Evolutionary conservation across 2,329 filamentous ascomycete species (phyloP).

Genomic region (Fusarium sp.): DNA sequence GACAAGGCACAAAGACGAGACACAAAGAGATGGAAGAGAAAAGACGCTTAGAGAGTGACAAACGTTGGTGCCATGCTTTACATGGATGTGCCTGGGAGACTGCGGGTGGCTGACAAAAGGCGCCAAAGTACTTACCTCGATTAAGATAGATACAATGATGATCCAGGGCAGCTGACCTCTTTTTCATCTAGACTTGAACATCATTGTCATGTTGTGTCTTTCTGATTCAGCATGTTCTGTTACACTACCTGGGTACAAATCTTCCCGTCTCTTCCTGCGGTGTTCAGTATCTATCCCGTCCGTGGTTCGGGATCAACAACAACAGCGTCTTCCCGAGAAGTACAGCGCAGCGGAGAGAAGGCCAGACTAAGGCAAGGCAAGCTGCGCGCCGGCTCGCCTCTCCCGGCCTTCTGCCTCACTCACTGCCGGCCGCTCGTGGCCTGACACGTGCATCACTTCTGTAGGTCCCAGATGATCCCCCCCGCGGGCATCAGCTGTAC

Average conservation of each 20-base stretch:
- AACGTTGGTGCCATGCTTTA: conserved; percentile 24
- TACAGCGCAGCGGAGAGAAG: conserved; percentile 1
- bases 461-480: conserved; percentile 41
- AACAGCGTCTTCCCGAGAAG: background rate
- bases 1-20: conserved; percentile 29
- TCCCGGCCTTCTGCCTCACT: conserved; percentile 28
- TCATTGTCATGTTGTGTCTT: conserved; percentile 16
- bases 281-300: background rate
- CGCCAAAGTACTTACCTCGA: background rate
- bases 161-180: conserved; percentile 35
- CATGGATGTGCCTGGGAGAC: conserved; percentile 41
- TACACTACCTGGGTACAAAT: conserved; percentile 4
- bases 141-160: background rate
- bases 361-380: conserved; percentile 3
- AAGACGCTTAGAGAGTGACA: conserved; percentile 19
- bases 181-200: conserved; percentile 4
- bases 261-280: background rate
- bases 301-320: conserved; percentile 2
- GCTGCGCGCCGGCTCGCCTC: conserved; percentile 3
- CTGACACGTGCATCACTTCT: conserved; percentile 55
- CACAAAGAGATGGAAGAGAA: conserved; percentile 1
- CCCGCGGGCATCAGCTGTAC: conserved; percentile 20
- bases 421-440: conserved; percentile 47
- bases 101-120: conserved; percentile 34
- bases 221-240: conserved; percentile 6